Percentiles rank a stretch among this genome's conserved stretches.
These are phyloP conservation scores for Poronia punctata DNA, from an alignment of 495 filamentous ascomycete genomes.

Conservation along the genomic window DNA sequence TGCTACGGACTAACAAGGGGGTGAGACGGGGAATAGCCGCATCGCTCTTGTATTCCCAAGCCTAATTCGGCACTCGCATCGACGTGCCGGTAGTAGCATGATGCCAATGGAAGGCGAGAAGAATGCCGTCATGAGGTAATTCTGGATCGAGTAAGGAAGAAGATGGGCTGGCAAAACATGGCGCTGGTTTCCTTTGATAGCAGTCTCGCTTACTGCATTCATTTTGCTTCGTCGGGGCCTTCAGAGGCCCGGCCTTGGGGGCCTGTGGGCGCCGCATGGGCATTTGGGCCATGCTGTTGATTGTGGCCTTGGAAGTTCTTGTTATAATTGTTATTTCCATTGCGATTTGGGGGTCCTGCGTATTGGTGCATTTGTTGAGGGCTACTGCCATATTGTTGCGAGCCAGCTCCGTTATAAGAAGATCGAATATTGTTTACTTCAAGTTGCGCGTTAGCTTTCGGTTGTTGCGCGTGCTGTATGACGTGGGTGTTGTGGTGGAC, in stretches of 20 bases:
- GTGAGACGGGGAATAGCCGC: background rate
- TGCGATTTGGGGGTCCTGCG: conserved; percentile 47
- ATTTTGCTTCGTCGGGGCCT: conserved; percentile 30
- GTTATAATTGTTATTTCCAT: conserved; percentile 46
- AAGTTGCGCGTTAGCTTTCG: conserved; percentile 25
- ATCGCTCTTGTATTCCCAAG: conserved; percentile 1
- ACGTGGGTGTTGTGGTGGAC: conserved; percentile 30
- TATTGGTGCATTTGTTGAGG: conserved; percentile 62
- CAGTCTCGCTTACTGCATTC: conserved; percentile 11
- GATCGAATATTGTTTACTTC: conserved; percentile 54
- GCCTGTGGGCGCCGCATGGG: conserved; percentile 20
- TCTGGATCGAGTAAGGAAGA: conserved; percentile 22
- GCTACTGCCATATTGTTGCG: conserved; percentile 54
- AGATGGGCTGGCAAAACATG: conserved; percentile 22
- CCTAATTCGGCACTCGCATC: conserved; percentile 1
- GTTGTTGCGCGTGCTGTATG: conserved; percentile 11
- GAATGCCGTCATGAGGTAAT: conserved; percentile 8
- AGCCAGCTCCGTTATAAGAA: conserved; percentile 50
- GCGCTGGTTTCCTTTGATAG: conserved; percentile 21
- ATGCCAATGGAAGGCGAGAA: conserved; percentile 1
- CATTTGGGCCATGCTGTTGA: conserved; percentile 31
- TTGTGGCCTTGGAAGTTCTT: conserved; percentile 43
- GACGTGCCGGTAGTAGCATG: conserved; percentile 1
- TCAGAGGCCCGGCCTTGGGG: conserved; percentile 25
- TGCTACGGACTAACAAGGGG: conserved; percentile 6